Base-by-base conservation (phyloP, 495 filamentous ascomycete genomes). In the Lindgomyces ingoldianus region DNA sequence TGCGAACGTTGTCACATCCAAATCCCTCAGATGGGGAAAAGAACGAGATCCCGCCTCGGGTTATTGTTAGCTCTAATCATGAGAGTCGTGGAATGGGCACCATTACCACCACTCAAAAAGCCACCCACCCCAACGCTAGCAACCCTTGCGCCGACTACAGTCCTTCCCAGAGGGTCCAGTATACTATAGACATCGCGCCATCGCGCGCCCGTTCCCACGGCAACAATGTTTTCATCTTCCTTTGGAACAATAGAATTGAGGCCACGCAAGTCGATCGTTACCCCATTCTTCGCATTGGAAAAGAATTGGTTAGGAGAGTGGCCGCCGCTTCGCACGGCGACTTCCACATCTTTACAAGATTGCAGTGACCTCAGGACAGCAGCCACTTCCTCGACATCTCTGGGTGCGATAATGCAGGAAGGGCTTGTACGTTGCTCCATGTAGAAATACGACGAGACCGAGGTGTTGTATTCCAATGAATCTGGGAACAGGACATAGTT, bases 181-280 rank as follows among this genome's bases (percentile, higher is more conserved):
- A 69, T 69, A 4, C 63, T 58, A 51, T 73, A 79, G 0, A 81
- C 77, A 44, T 80, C 67, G 44, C 74, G 72, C 78, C 78, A 80
- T 41, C 60, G 74, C 16, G 74, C 66, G 8, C 78, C 78, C 22
- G 77, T 69, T 11, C 78, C 76, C 16, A 81, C 27, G 27, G n/a
- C 48, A 4, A 59, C 48, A 42, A 22, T 49, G 29, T 41, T 45
- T 26, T 42, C 30, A 8, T 58, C 62, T 42, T 50, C 44, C 2
- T 14, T 16, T 3, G 22, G 30, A 12, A 12, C 24, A 33, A 65
- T 30, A 10, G 58, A 22, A 39, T 25, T 12, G 18, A 63, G 47
- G n/a, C 10, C 14, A 11, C 41, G 18, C 21, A 63, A 12, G 29
- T 63, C 60, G 25, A 63, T 57, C 24, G 49, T 2, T 11, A 56